Percentiles rank a stretch among this genome's conserved stretches.
phyloP scores from a whole-genome alignment of 345 rosid genomes.

The Isatis tinctoria region DNA sequence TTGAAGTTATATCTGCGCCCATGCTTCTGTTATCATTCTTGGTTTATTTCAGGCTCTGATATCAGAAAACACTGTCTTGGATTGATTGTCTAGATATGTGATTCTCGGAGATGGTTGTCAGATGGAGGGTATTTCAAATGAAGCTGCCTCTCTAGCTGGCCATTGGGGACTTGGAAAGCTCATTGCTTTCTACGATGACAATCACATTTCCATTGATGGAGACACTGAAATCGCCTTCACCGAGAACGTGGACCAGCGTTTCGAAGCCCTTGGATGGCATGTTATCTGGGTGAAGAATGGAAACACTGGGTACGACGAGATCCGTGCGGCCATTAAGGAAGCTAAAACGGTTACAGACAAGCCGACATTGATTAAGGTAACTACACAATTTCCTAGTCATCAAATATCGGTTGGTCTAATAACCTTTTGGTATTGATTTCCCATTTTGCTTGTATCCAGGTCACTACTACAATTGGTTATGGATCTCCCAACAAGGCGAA shows the following conservation, averaged over 20 bases:
- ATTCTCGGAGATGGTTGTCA: slow-evolving; percentile 97
- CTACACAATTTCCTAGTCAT: not conserved
- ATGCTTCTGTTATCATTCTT: not conserved
- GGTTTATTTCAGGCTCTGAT: not conserved
- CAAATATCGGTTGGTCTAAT: not conserved
- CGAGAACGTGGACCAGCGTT: slow-evolving; percentile 75
- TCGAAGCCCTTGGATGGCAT: slow-evolving; percentile 99
- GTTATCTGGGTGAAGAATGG: slow-evolving; percentile 99
- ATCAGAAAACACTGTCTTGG: not conserved
- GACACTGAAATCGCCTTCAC: slow-evolving; percentile 97
- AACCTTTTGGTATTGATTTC: not conserved
- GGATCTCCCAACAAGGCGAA: slow-evolving; percentile 99
- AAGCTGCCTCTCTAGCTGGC: slow-evolving; percentile 90
- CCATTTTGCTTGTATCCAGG: slow-evolving; percentile 34
- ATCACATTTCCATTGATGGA: slow-evolving; percentile 98
- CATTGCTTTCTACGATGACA: slow-evolving; percentile 97
- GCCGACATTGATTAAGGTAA: slow-evolving; percentile 84
- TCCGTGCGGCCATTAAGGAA: slow-evolving; percentile 98
- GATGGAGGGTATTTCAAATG: slow-evolving; percentile 96
- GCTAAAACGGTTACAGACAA: slow-evolving; percentile 95
- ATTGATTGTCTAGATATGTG: slow-evolving; percentile 45
- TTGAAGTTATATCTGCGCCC: not conserved
- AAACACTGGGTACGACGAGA: slow-evolving; percentile 96
- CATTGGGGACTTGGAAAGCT: slow-evolving; percentile 99
- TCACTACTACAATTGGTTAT: slow-evolving; percentile 91